These are phyloP conservation scores for Ophiosphaerella narmari DNA, from an alignment of 2,329 filamentous ascomycete species.

Conservation along the genomic window DNA sequence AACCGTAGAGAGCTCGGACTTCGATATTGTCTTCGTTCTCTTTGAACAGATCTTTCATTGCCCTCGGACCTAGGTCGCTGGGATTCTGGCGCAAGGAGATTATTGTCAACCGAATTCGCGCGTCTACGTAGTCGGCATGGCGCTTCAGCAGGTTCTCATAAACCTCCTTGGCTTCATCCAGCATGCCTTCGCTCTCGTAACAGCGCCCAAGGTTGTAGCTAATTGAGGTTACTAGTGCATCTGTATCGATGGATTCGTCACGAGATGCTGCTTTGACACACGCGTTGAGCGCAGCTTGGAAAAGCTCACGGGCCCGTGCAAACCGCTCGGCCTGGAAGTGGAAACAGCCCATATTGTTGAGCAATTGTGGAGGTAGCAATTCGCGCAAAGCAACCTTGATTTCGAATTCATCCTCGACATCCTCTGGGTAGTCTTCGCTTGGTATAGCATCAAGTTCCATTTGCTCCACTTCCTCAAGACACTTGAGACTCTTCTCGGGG, in stretches of 20 bases:
- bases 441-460: constrained; percentile 81
- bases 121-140: constrained; percentile 91
- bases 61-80: constrained; percentile 83
- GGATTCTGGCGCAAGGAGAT: constrained; percentile 82
- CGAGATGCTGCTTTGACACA: constrained; percentile 81
- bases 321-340: constrained; percentile 86
- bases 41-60: constrained; percentile 83
- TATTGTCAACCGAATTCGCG: constrained; percentile 84
- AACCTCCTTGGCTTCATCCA: constrained; percentile 82
- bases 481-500: constrained; percentile 90
- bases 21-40: constrained; percentile 84
- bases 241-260: constrained; percentile 77
- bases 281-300: constrained; percentile 87
- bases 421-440: constrained; percentile 70
- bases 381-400: constrained; percentile 70
- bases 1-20: constrained; percentile 89
- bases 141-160: constrained; percentile 85
- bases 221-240: constrained; percentile 92
- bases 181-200: constrained; percentile 82
- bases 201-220: constrained; percentile 95
- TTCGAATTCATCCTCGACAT: constrained; percentile 48
- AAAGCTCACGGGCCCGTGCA: constrained; percentile 79
- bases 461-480: constrained; percentile 88
- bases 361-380: constrained; percentile 80
- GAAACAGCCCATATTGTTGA: constrained; percentile 98